phyloP scores from a whole-genome alignment of 129 eudicot species.

The Solidago caesia region DNA sequence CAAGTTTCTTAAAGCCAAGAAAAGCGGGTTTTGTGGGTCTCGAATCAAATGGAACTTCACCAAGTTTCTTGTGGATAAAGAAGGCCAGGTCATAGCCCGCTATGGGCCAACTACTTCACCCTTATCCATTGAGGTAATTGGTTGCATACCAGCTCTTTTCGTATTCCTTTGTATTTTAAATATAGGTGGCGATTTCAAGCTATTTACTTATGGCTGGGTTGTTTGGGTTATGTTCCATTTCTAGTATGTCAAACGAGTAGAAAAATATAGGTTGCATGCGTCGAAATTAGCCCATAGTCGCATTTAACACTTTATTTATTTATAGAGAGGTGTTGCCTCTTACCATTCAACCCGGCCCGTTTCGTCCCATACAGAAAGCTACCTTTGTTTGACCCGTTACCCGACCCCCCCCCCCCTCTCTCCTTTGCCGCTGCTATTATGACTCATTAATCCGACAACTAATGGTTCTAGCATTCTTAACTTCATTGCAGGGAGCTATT shows the following conservation, averaged over 20 bases:
- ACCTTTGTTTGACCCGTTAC: neutral
- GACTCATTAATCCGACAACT: neutral
- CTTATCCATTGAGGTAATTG: slow-evolving; percentile 61
- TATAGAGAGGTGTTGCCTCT: too few species aligned
- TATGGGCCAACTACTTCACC: slow-evolving; percentile 72
- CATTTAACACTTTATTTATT: too few species aligned
- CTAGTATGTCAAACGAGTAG: neutral
- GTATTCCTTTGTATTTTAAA: slow-evolving; percentile 1
- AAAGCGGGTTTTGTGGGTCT: slow-evolving; percentile 55
- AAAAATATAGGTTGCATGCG: too few species aligned
- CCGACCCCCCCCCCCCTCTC: neutral
- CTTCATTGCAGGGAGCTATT: slow-evolving; percentile 61
- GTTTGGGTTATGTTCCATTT: neutral
- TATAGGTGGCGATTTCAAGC: neutral
- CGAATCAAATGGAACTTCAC: slow-evolving; percentile 94
- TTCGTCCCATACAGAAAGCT: neutral
- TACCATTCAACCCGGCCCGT: neutral
- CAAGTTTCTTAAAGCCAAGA: slow-evolving; percentile 81
- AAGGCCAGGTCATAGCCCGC: slow-evolving; percentile 65
- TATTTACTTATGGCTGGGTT: neutral
- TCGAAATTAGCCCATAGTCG: neutral
- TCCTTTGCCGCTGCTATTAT: neutral
- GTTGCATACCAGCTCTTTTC: neutral
- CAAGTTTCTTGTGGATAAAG: slow-evolving; percentile 87
- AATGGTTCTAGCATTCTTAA: neutral